Evolutionary conservation across 1,139 yeast genomes (phyloP), one percentile per base, ranked within the genome.

Genomic region (Insectozyma bohioensis): DNA sequence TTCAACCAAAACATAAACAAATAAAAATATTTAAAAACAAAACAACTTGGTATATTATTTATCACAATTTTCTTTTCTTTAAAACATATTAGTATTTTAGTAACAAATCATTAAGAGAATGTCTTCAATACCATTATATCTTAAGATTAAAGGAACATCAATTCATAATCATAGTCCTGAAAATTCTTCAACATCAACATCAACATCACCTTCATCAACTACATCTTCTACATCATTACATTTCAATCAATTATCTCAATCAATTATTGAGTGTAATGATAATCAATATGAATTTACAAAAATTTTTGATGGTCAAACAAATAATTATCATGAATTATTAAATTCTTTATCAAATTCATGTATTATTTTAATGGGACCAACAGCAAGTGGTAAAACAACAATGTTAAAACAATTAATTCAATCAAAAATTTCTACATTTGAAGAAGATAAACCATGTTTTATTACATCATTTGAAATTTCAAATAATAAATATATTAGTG

Each of bases 331-430:
- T 5, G 42, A 46, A 13, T 41, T 47, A 13, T 35, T 52, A 5
- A 38, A 40, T 12, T 33, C 32, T 24, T 31, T 25, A 7, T 23
- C 24, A 12, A 42, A 47, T 12, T 34, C 48, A 3, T 54, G 55
- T 35, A 40, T 46, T 20, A 48, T 60, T 9, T 56, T 61, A 29
- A 51, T 60, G 46, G 67, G 66, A 1, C 65, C 67, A 8, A 58
- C 62, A 1, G 62, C 57, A 11, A 52, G 63, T 32, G 67, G 67
- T 7, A 62, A 61, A 39, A 61, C 67, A 7, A 57, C 64, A 17
- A 48, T 56, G 20, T 40, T 61, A 24, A 42, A 37, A 24, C 37
- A 43, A 16, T 45, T 47, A 17, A 40, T 52, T 10, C 35, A 49
- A 6, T 23, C 30, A 7, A 33, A 42, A 28, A 23, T 36, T n/a